phyloP scores from a whole-genome alignment of 495 filamentous ascomycete genomes.

The Saxispiralis lemnorum region DNA sequence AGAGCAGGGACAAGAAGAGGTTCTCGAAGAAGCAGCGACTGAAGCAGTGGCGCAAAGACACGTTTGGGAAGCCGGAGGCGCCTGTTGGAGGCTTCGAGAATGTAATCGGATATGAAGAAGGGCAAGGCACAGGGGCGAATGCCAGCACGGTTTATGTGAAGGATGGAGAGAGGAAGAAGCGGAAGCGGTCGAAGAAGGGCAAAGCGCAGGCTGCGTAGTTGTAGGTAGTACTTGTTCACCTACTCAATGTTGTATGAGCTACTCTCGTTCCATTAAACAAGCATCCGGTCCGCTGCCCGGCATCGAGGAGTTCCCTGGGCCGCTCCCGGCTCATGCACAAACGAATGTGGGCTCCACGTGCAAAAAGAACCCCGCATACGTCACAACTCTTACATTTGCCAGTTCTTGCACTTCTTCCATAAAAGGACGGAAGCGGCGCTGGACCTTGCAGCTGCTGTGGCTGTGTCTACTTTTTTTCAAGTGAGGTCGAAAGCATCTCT shows the following conservation, averaged over 20 bases:
- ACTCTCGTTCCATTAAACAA: background rate
- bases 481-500: too few species aligned
- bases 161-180: constrained; percentile 2
- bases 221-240: background rate
- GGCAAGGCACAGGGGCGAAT: background rate
- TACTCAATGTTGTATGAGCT: background rate
- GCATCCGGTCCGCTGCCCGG: too few species aligned
- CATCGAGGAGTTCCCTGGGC: too few species aligned
- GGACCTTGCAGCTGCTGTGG: background rate
- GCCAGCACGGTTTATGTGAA: background rate
- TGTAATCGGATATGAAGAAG: constrained; percentile 6
- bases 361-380: too few species aligned
- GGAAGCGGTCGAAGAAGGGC: constrained; percentile 2
- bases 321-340: too few species aligned
- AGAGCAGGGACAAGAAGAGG: constrained; percentile 66
- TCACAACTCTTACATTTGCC: too few species aligned
- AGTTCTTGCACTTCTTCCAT: too few species aligned
- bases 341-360: too few species aligned
- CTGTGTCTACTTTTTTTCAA: too few species aligned
- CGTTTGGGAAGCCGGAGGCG: constrained; percentile 61
- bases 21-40: constrained; percentile 82
- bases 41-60: constrained; percentile 79
- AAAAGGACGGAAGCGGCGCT: background rate
- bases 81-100: constrained; percentile 25
- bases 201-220: background rate